These are phyloP conservation scores for Chlorella sorokiniana DNA, from an alignment of 139 green algal genomes.

Conservation along the genomic window DNA sequence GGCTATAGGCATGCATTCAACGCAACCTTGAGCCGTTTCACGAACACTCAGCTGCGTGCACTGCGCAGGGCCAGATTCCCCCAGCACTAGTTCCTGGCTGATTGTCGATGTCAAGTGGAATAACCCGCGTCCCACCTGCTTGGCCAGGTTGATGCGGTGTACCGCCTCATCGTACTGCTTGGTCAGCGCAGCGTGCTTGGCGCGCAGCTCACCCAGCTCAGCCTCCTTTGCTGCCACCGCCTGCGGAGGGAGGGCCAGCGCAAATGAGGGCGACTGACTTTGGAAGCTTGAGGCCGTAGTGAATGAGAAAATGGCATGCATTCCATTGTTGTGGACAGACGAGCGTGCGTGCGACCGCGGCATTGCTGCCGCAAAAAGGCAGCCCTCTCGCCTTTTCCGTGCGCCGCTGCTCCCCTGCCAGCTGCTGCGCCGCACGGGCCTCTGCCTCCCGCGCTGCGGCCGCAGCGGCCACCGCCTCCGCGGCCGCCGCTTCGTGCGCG, in stretches of 20 bases:
- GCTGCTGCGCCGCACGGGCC: conserved; percentile 20
- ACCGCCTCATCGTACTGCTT: conserved; percentile 46
- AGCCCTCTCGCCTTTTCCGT: conserved; percentile 7
- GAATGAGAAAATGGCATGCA: too few relatives aligned
- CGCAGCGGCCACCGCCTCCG: not conserved
- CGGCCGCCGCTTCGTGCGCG: not conserved
- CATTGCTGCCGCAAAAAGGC: not conserved
- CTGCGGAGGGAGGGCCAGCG: not conserved
- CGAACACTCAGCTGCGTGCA: not conserved
- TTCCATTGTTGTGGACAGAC: too few relatives aligned
- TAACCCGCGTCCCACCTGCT: not conserved
- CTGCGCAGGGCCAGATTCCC: not conserved
- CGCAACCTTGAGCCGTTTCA: not conserved
- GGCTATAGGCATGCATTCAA: not conserved
- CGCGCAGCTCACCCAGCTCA: conserved; percentile 9
- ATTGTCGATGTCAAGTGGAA: not conserved
- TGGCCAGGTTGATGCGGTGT: conserved; percentile 37
- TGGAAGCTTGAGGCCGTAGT: too few relatives aligned
- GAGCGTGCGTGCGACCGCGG: too few relatives aligned
- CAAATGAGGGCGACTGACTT: too few relatives aligned
- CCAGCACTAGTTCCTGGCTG: not conserved
- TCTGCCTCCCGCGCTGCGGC: conserved; percentile 25
- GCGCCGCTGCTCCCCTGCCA: conserved; percentile 27
- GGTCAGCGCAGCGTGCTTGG: conserved; percentile 18
- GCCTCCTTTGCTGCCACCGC: conserved; percentile 3